Base-by-base conservation (phyloP, 257 asterid genomes). In the Ophiorrhiza pumila region DNA sequence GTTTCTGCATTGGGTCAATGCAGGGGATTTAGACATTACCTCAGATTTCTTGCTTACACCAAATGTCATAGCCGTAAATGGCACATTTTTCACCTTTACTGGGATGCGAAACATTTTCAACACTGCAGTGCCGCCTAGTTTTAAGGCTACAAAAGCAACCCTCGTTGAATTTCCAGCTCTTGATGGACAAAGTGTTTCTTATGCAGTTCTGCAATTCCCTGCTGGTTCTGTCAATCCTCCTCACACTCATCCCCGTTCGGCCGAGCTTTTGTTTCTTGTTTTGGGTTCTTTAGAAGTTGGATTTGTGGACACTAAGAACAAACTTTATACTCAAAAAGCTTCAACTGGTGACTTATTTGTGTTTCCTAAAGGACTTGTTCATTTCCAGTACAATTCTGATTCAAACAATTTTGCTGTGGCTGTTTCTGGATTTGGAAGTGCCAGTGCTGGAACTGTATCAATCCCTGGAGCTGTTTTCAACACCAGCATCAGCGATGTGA, bases 301-400 rank as follows among this genome's bases (percentile, higher is more conserved):
- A 47, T 79, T 85, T 10, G 82, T 87, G 25, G 79, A 76, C 79
- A 81, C 87, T 0, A 65, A 68, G 1, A 81, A 81, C 59, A 39
- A 25, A 4, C 86, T 85, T 47, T 77, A 58, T 68, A 71, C 75
- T 13, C 88, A 81, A 29, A 81, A n/a, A 84, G 2, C 79, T 85
- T 14, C 83, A 81, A 37, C 60, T 22, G 85, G 88, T 4, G 88
- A 83, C 74, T n/a, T 85, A 37, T 85, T 85, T 17, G 71, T 87
- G 13, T 87, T 87, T 32, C 92, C 87, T 0, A 84, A 87, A 60
- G 92, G 90, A 10, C 81, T 85, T 1, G 80, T 87, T 31, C 88
- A 85, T 72, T 83, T 77, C 32, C 88, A 81, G 75, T 83, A 77
- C 65, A 85, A 83, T 20, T 12, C 66, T 0, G 80, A 79, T 13